Evolutionary conservation across 495 filamentous ascomycete species (phyloP), one percentile per base, ranked within the genome.

Genomic region (Pyrenula massariospora): DNA sequence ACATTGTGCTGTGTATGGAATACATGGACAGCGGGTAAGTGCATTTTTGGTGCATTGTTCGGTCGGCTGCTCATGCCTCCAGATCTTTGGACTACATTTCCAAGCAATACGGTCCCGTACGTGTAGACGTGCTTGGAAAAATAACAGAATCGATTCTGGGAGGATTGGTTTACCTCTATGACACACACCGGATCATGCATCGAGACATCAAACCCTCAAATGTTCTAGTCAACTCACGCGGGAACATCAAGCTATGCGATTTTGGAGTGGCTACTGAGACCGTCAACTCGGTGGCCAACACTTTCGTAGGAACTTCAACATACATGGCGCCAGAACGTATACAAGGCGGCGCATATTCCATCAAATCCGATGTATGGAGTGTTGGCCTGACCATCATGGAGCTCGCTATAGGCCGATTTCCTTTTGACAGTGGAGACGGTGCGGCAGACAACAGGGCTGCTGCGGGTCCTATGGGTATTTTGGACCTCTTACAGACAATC

Each of bases 1-100:
- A 97, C 72, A 94, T 98, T 58, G 90, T 96, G 58, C 86, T 98
- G 86, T 98, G 93, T 68, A 98, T 98, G 93, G 93, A 98, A 68
- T 96, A 98, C 65, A 95, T 95, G 91, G 93, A 98, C 75, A 89
- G 90, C 70, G 94, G 94, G 93, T 98, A 80, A 68, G 84, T 71
- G 19, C 12, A 48, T 47, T 53, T 50, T n/a, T 42, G 42, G n/a
- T 52, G 42, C 36, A 36, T 24, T 23, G 20, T 24, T 54, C 50
- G 21, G 52, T 61, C 51, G 25, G 31, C 23, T 54, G 2, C 53
- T 42, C 31, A 42, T 54, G 12, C 25, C 57, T 20, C 58, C 62
- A 97, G 93, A 49, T 91, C 93, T n/a, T 80, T 98, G 23, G 93
- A 98, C 69, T 81, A 85, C 50, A 89, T 98, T 56, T 96, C 94